A percentile compares a stretch with the other conserved stretches of the same genome.
These are phyloP conservation scores for Wickerhamiella azymoides DNA, from an alignment of 805 yeast species.

Conservation along the genomic window DNA sequence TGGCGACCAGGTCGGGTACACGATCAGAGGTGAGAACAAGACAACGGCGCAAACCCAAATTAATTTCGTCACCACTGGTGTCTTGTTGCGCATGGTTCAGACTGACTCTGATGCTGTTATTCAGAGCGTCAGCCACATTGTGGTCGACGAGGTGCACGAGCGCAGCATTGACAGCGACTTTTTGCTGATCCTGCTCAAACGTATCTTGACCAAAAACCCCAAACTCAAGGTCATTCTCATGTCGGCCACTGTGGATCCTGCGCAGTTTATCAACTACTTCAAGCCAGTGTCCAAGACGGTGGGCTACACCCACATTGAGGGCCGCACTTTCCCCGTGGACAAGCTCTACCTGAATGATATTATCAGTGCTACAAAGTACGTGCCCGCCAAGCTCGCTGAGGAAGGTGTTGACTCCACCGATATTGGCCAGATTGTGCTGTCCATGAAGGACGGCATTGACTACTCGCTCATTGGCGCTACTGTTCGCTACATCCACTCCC, in stretches of 20 bases:
- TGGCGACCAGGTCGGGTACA: slow-evolving; percentile 76
- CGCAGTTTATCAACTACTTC: slow-evolving; percentile 55
- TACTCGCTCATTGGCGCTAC: slow-evolving; percentile 54
- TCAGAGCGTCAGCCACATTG: slow-evolving; percentile 45
- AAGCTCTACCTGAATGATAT: slow-evolving; percentile 63
- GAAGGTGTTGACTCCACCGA: slow-evolving; percentile 16
- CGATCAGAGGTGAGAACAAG: slow-evolving; percentile 80
- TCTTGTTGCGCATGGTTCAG: slow-evolving; percentile 73
- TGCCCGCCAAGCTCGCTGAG: slow-evolving; percentile 11
- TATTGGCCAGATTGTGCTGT: slow-evolving; percentile 22
- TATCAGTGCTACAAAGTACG: slow-evolving; percentile 42
- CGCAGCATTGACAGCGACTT: slow-evolving; percentile 85
- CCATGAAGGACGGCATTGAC: slow-evolving; percentile 37
- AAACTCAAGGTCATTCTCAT: slow-evolving; percentile 61
- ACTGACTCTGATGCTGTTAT: slow-evolving; percentile 27
- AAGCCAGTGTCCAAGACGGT: slow-evolving; percentile 23
- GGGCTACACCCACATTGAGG: slow-evolving; percentile 72
- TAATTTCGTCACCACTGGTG: slow-evolving; percentile 89
- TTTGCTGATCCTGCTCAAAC: slow-evolving; percentile 60
- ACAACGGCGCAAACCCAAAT: slow-evolving; percentile 43
- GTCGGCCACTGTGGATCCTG: slow-evolving; percentile 85
- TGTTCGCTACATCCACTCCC: slow-evolving; percentile 38
- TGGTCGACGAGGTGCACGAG: slow-evolving; percentile 95
- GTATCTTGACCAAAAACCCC: slow-evolving; percentile 33
- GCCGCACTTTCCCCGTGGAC: slow-evolving; percentile 83